A percentile compares a stretch with the other conserved stretches of the same genome.
Conservation (phyloP, 768 basidiomycete species). For the Mycena albidolilacea region DNA sequence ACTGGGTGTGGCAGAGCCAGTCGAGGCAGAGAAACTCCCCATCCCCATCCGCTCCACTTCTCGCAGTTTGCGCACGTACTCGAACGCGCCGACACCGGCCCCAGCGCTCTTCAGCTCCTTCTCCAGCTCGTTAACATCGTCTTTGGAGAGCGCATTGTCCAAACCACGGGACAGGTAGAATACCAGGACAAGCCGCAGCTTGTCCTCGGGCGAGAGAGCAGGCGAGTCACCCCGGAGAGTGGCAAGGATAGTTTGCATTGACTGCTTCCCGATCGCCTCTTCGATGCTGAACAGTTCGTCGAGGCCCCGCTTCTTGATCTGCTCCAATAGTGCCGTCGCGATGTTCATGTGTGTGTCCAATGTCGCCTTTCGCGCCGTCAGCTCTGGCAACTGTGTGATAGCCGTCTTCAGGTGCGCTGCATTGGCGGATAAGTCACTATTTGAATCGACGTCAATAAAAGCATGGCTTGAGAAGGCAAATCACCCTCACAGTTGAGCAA, state of each 20-base stretch:
- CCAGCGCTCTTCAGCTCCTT: constrained; percentile 88
- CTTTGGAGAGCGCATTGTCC: constrained; percentile 86
- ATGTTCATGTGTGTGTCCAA: constrained; percentile 99
- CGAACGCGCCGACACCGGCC: constrained; percentile 86
- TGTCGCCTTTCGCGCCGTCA: constrained; percentile 96
- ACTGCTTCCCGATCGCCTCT: constrained; percentile 92
- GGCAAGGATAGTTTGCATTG: constrained; percentile 85
- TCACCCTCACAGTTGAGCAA: constrained; percentile 85
- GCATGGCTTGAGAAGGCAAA: constrained; percentile 4
- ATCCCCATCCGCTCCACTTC: constrained; percentile 95
- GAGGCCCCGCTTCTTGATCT: constrained; percentile 94
- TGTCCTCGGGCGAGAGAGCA: constrained; percentile 82
- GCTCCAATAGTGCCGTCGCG: constrained; percentile 93
- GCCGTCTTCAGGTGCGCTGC: constrained; percentile 96
- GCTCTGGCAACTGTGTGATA: constrained; percentile 95
- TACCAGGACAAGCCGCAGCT: constrained; percentile 94
- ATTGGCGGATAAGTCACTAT: constrained; percentile 91
- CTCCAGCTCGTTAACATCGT: constrained; percentile 91
- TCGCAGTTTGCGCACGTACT: constrained; percentile 92
- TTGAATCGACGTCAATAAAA: constrained; percentile 8
- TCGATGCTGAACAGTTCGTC: constrained; percentile 99
- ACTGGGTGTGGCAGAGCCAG: constrained; percentile 77
- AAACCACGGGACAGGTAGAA: constrained; percentile 89
- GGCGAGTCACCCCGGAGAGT: constrained; percentile 83
- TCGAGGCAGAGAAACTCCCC: constrained; percentile 67